phyloP scores from a whole-genome alignment of 176 grass and related monocot species.

The Saccharum spontaneum region DNA sequence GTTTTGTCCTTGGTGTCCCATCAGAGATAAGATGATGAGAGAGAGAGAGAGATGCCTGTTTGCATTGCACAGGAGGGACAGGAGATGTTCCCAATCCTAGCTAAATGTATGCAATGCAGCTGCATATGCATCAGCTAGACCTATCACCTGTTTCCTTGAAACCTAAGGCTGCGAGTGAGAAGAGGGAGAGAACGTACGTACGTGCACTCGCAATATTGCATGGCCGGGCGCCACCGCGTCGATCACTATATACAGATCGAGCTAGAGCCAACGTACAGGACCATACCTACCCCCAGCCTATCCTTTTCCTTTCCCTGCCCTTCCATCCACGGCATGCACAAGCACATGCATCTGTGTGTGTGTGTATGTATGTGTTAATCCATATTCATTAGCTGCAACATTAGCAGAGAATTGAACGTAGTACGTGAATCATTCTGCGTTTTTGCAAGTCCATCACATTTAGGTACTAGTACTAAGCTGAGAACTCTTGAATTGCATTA shows the following conservation, averaged over 20 bases:
- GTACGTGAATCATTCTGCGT: not conserved
- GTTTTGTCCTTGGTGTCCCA: conserved; percentile 28
- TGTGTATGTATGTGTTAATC: not conserved
- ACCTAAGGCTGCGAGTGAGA: not conserved
- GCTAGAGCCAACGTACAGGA: not conserved
- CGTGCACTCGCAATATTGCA: not conserved
- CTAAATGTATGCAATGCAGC: not conserved
- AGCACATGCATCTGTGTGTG: not conserved
- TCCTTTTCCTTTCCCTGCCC: not conserved
- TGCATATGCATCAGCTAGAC: not conserved
- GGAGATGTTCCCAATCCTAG: not conserved
- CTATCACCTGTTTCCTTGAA: conserved; percentile 22
- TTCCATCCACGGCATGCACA: not conserved
- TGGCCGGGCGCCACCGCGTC: not conserved
- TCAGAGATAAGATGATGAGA: conserved; percentile 3
- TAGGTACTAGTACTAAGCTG: not conserved
- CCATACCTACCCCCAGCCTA: not conserved
- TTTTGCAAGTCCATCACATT: not conserved
- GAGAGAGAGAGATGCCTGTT: not conserved
- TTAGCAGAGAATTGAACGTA: not conserved
- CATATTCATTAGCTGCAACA: conserved; percentile 26
- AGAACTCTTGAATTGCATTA: not conserved
- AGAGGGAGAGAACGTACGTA: not conserved
- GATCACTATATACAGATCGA: not conserved
- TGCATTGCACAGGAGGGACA: not conserved